phyloP scores from a whole-genome alignment of 2,329 filamentous ascomycete species.

The Penicillium brasilianum region DNA sequence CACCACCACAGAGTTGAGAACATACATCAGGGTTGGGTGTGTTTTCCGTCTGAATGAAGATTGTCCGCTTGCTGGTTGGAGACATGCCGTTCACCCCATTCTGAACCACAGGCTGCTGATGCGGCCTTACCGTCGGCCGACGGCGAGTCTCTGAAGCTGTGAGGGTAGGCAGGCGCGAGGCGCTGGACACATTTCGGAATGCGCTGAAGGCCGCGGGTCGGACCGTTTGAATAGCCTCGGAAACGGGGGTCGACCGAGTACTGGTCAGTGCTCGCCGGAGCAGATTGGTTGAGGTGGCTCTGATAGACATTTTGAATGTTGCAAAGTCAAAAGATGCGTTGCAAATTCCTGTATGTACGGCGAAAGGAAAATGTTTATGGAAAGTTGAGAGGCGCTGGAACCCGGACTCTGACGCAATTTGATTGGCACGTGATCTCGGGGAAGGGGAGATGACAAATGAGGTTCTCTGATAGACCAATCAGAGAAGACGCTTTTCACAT shows the following conservation, averaged over 20 bases:
- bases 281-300: constrained; percentile 39
- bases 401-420: constrained; percentile 41
- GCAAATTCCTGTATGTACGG: constrained; percentile 7
- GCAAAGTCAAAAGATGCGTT: constrained; percentile 6
- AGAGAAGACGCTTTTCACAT: constrained; percentile 26
- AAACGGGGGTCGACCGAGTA: constrained; percentile 29
- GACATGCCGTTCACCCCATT: constrained; percentile 46
- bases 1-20: background rate
- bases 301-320: constrained; percentile 38
- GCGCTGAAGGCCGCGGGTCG: constrained; percentile 36
- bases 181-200: constrained; percentile 50
- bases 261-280: constrained; percentile 37
- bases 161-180: constrained; percentile 52
- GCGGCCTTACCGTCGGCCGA: constrained; percentile 52
- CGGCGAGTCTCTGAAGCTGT: constrained; percentile 54
- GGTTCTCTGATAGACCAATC: constrained; percentile 27
- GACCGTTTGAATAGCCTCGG: constrained; percentile 36
- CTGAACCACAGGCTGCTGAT: constrained; percentile 46
- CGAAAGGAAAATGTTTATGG: constrained; percentile 17
- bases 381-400: constrained; percentile 19
- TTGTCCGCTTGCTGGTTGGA: constrained; percentile 65
- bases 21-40: constrained; percentile 88
- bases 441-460: constrained; percentile 37
- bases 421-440: constrained; percentile 32
- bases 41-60: constrained; percentile 96